Conservation (phyloP, 129 eudicot genomes). For the Logfia minima region DNA sequence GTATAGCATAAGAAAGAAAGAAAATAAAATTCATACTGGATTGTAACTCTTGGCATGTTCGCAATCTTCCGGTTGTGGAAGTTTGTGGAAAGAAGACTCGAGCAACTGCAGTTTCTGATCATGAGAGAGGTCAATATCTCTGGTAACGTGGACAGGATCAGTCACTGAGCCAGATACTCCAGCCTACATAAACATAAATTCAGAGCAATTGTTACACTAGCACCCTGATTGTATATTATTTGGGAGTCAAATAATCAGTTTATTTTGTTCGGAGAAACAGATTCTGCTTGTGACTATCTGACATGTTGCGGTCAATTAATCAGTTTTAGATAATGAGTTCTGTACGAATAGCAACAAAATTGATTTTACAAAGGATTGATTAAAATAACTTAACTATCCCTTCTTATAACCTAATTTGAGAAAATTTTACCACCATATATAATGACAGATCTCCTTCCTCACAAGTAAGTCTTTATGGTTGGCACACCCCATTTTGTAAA, state of each 20-base stretch:
- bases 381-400: neutral
- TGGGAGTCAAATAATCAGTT: neutral
- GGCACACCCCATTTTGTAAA: too few relatives aligned
- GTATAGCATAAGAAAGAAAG: neutral
- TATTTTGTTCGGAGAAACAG: neutral
- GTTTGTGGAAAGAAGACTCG: constrained; percentile 62
- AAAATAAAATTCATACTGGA: constrained; percentile 46
- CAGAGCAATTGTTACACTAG: constrained; percentile 16
- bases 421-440: neutral
- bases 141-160: constrained; percentile 17
- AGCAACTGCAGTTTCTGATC: constrained; percentile 69
- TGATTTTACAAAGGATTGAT: neutral
- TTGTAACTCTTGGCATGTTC: constrained; percentile 67
- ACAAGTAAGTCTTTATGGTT: constrained; percentile 6
- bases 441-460: neutral
- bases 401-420: neutral
- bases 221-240: neutral
- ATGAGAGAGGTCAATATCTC: constrained; percentile 28
- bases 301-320: neutral
- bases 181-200: constrained; percentile 35
- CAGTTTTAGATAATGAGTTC: constrained; percentile 1
- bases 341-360: neutral
- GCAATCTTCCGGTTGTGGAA: constrained; percentile 78
- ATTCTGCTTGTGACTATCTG: neutral
- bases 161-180: constrained; percentile 40